Conservation (phyloP, 2,329 filamentous ascomycete species). For the Diplocarpon mali region DNA sequence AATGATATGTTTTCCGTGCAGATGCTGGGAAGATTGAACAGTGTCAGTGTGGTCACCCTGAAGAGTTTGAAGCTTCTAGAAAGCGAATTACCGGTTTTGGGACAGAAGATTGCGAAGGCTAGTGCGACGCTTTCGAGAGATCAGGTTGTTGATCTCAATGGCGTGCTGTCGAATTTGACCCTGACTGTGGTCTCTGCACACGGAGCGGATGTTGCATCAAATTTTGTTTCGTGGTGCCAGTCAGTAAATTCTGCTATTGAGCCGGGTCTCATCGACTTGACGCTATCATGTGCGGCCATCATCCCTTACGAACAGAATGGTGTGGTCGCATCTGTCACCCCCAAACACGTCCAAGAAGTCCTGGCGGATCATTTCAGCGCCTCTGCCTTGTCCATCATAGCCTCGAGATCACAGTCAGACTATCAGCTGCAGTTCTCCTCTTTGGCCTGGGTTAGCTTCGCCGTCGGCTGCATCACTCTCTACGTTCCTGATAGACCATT, state of each 20-base stretch:
- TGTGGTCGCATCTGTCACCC: not conserved
- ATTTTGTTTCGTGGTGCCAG: not conserved
- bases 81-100: constrained; percentile 51
- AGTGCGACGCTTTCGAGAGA: constrained; percentile 30
- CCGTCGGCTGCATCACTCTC: constrained; percentile 61
- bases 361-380: constrained; percentile 29
- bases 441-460: constrained; percentile 65
- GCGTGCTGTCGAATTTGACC: constrained; percentile 16
- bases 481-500: constrained; percentile 81
- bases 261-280: not conserved
- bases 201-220: constrained; percentile 4
- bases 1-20: constrained; percentile 37
- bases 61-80: constrained; percentile 52
- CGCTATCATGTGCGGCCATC: not conserved
- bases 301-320: not conserved
- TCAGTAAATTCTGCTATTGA: not conserved
- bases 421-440: constrained; percentile 32
- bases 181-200: constrained; percentile 18
- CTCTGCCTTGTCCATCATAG: constrained; percentile 24
- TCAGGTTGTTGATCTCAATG: constrained; percentile 37
- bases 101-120: constrained; percentile 32
- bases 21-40: constrained; percentile 44
- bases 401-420: constrained; percentile 21
- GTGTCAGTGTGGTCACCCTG: constrained; percentile 42
- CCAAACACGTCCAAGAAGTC: constrained; percentile 12